These are phyloP conservation scores for Ogataea methanolica DNA, from an alignment of 805 yeast genomes.

Conservation along the genomic window DNA sequence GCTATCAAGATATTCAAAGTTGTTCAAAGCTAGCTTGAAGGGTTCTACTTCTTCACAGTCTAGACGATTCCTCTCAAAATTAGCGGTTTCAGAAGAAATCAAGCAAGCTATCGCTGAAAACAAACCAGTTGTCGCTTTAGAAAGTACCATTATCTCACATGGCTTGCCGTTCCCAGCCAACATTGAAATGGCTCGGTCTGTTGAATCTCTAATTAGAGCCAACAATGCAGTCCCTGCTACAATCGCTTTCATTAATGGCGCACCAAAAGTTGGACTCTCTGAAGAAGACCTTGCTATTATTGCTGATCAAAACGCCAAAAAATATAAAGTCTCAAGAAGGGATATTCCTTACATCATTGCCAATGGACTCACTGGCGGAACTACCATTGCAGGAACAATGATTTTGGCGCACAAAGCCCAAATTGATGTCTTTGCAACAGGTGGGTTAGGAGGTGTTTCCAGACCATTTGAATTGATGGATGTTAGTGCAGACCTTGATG, in stretches of 20 bases:
- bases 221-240: slow-evolving; percentile 82
- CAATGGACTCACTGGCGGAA: slow-evolving; percentile 66
- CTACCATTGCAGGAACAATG: slow-evolving; percentile 89
- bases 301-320: slow-evolving; percentile 34
- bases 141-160: slow-evolving; percentile 84
- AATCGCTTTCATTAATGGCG: slow-evolving; percentile 69
- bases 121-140: slow-evolving; percentile 75
- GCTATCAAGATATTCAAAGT: too few relatives aligned
- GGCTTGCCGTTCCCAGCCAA: slow-evolving; percentile 83
- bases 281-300: slow-evolving; percentile 43
- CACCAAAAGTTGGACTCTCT: slow-evolving; percentile 64
- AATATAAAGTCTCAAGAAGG: slow-evolving; percentile 69
- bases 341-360: slow-evolving; percentile 75
- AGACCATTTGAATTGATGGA: slow-evolving; percentile 74
- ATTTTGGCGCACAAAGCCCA: slow-evolving; percentile 72
- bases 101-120: slow-evolving; percentile 52
- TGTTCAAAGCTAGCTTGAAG: background rate
- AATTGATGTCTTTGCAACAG: slow-evolving; percentile 83
- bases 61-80: slow-evolving; percentile 1
- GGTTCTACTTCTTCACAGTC: background rate
- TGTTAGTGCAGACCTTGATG: slow-evolving; percentile 83
- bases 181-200: slow-evolving; percentile 63
- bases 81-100: slow-evolving; percentile 42
- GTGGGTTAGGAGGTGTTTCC: slow-evolving; percentile 92
- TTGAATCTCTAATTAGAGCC: slow-evolving; percentile 55